These are phyloP conservation scores for Aspergillus ibericus DNA, from an alignment of 2,329 filamentous ascomycete genomes.

Conservation along the genomic window DNA sequence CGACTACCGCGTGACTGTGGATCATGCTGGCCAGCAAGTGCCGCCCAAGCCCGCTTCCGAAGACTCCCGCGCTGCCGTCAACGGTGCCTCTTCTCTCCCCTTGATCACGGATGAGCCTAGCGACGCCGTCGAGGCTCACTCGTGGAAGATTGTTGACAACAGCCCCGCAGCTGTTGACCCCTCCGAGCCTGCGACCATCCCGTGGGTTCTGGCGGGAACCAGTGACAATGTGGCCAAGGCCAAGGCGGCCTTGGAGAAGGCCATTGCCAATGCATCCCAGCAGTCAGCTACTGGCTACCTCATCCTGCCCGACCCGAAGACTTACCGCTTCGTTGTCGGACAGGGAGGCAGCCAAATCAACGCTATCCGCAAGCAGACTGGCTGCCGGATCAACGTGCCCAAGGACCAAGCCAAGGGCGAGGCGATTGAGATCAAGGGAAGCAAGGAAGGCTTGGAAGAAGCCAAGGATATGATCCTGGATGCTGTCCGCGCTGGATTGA, in stretches of 20 bases:
- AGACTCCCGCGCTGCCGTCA: conserved; percentile 53
- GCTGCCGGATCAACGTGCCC: conserved; percentile 91
- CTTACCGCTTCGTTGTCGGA: conserved; percentile 88
- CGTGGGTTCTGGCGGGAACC: conserved; percentile 83
- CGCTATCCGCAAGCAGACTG: conserved; percentile 84
- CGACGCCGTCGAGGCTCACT: conserved; percentile 65
- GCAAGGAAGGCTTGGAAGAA: conserved; percentile 75
- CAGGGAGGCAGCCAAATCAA: conserved; percentile 89
- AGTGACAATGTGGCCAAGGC: conserved; percentile 80
- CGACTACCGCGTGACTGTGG: conserved; percentile 84
- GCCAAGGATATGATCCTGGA: conserved; percentile 87
- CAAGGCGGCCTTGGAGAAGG: conserved; percentile 69
- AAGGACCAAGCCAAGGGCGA: conserved; percentile 72
- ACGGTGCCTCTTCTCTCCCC: conserved; percentile 66
- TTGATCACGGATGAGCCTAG: conserved; percentile 86
- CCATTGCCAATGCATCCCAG: conserved; percentile 61
- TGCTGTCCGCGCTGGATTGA: conserved; percentile 60
- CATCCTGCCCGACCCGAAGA: conserved; percentile 81
- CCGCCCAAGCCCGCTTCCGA: conserved; percentile 66
- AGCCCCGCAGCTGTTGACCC: conserved; percentile 26
- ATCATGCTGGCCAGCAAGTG: conserved; percentile 78
- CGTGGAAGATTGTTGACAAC: conserved; percentile 76
- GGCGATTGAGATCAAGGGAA: conserved; percentile 86
- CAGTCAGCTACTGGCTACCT: conserved; percentile 74
- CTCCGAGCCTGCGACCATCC: conserved; percentile 48